phyloP scores from a whole-genome alignment of 1,139 yeast species.

The Debaryomyces udenii region DNA sequence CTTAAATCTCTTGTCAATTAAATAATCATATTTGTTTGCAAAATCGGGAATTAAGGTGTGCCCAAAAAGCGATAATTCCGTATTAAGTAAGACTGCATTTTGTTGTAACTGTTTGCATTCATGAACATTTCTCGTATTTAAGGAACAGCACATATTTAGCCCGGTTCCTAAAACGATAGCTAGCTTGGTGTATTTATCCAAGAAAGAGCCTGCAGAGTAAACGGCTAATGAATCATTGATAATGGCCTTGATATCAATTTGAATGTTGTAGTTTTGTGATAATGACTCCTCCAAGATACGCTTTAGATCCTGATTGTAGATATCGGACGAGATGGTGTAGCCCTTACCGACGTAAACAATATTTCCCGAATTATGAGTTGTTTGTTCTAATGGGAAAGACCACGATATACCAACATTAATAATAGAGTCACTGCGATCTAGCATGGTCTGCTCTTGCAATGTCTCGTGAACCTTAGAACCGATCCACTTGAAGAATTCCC shows the following conservation, averaged over 20 bases:
- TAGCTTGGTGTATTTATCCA: conserved; percentile 39
- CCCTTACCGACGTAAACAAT: conserved; percentile 56
- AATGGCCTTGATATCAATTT: conserved; percentile 37
- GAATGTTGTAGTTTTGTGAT: conserved; percentile 25
- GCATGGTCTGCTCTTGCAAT: conserved; percentile 29
- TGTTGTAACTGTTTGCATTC: conserved; percentile 26
- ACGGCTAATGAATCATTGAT: conserved; percentile 52
- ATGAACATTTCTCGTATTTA: conserved; percentile 28
- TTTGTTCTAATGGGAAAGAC: conserved; percentile 58
- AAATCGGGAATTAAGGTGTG: conserved; percentile 31
- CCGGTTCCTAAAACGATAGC: conserved; percentile 55
- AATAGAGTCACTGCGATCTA: conserved; percentile 16
- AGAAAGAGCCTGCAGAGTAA: conserved; percentile 48
- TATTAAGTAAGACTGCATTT: conserved; percentile 34
- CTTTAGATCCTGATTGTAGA: conserved; percentile 45
- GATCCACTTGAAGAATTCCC: conserved; percentile 43
- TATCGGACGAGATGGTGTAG: conserved; percentile 44
- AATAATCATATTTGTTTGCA: conserved; percentile 40
- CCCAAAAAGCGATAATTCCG: conserved; percentile 48
- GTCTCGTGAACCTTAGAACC: conserved; percentile 38
- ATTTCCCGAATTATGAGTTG: conserved; percentile 46
- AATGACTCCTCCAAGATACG: conserved; percentile 38
- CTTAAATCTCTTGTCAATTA: conserved; percentile 40
- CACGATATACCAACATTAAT: conserved; percentile 56
- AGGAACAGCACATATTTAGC: conserved; percentile 45